Percentiles rank a stretch among this genome's conserved stretches.
These are phyloP conservation scores for Brassica rapa DNA, from an alignment of 345 rosid species.

Conservation along the genomic window DNA sequence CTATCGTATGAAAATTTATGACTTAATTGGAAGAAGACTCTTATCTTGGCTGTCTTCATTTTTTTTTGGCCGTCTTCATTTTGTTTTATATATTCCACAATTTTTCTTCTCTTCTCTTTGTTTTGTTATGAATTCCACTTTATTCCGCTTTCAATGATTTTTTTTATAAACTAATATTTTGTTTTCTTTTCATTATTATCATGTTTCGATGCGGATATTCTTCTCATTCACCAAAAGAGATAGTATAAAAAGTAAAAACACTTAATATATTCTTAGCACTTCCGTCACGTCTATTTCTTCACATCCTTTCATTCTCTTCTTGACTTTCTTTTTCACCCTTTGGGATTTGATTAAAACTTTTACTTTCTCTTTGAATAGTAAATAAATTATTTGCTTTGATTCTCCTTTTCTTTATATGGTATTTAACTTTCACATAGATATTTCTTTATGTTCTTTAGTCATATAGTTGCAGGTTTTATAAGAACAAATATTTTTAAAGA, in stretches of 20 bases:
- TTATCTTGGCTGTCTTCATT: conserved; percentile 31
- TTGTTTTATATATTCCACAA: conserved; percentile 25
- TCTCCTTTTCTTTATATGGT: not conserved
- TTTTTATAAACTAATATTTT: not conserved
- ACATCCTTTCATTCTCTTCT: conserved; percentile 39
- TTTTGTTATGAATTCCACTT: conserved; percentile 33
- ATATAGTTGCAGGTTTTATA: not conserved
- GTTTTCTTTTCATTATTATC: not conserved
- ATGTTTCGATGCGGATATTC: conserved; percentile 29
- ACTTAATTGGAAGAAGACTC: not conserved
- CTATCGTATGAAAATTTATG: conserved; percentile 1
- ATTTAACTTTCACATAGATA: not conserved
- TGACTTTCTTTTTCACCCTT: conserved; percentile 29
- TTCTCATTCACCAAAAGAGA: conserved; percentile 23
- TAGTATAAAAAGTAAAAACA: not conserved
- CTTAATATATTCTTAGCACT: conserved; percentile 8
- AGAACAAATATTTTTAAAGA: not conserved
- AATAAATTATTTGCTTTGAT: not conserved
- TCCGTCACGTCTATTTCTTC: conserved; percentile 40
- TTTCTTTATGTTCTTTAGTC: not conserved
- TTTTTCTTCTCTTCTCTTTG: conserved; percentile 29
- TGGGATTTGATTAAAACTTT: conserved; percentile 1
- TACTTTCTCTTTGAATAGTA: not conserved
- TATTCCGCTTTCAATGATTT: conserved; percentile 24
- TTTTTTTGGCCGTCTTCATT: conserved; percentile 32